Base-by-base conservation (phyloP, 2,329 filamentous ascomycete species). In the Cladosporium cucumerinum region DNA sequence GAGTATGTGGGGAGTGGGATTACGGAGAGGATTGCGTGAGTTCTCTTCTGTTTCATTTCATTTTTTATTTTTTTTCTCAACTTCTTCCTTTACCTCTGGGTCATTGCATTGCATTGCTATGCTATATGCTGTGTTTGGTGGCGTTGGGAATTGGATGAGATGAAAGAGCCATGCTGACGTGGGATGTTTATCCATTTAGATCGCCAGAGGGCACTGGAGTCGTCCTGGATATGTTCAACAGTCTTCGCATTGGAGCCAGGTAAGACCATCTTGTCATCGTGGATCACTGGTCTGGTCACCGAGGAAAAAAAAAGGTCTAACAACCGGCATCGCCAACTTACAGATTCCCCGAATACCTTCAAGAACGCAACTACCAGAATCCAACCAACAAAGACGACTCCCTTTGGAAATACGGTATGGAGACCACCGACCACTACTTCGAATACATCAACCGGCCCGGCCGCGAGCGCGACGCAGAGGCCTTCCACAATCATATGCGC, bases 401-500 rank as follows among this genome's bases (percentile, higher is more conserved):
- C 4, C 23, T 39, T 4, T 64, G 39, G 28, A 57, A 58, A 30
- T 49, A 36, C 43, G 61, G 52, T 32, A 51, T 58, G 43, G 39
- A 34, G n/a, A 57, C 55, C n/a, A 6, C 46, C 23, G 61, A 58
- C 25, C 61, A 51, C 39, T 58, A 57, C 28, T 64, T 64, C 52
- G 43, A 57, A 36, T 64, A 51, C 26, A 62, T 62, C 34, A 62
- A 26, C 32, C 49, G 60, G 1, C 60, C 60, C 6, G 60, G 32
- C 12, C 49, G 26, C 16, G 49, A 54, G 18, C 25, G 39, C 25
- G 32, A 30, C 26, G 49, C 49, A n/a, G 34, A 55, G 18, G 60
- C 60, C 18, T 64, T 64, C 28, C 54, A 64, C 52, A 64, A 64
- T 39, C 55, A 57, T 39, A 64, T 64, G 61, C 61, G 55, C 39